Conservation (phyloP, 129 eudicot genomes). For the Ambrosia trifida region DNA sequence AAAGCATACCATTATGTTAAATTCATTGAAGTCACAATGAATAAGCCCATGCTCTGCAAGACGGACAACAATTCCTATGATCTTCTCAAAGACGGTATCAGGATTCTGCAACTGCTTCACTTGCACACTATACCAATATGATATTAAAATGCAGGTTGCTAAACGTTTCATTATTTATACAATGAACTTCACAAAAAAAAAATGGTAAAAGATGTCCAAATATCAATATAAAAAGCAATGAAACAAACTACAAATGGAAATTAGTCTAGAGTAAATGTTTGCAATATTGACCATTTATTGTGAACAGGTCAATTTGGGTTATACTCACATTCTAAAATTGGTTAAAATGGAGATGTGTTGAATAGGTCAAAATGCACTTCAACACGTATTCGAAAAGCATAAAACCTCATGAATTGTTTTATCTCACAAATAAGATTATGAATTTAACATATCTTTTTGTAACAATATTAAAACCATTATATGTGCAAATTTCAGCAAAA, state of each 20-base stretch:
- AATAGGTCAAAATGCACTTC: neutral
- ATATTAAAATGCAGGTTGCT: neutral
- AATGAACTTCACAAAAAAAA: neutral
- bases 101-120: constrained; percentile 84
- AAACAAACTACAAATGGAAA: constrained; percentile 6
- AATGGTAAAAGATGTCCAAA: neutral
- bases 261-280: constrained; percentile 1
- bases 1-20: constrained; percentile 79
- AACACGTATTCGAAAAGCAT: no score
- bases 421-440: neutral
- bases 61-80: constrained; percentile 72
- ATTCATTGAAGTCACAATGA: constrained; percentile 95
- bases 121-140: constrained; percentile 66
- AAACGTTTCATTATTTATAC: neutral
- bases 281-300: neutral
- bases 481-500: neutral
- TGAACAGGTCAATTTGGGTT: neutral
- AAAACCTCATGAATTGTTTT: neutral
- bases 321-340: neutral
- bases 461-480: neutral
- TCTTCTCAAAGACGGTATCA: constrained; percentile 70
- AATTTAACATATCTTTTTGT: neutral
- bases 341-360: neutral
- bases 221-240: neutral
- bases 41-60: constrained; percentile 95